phyloP scores from a whole-genome alignment of 2,329 filamentous ascomycete genomes.

The Epichloe sp. region DNA sequence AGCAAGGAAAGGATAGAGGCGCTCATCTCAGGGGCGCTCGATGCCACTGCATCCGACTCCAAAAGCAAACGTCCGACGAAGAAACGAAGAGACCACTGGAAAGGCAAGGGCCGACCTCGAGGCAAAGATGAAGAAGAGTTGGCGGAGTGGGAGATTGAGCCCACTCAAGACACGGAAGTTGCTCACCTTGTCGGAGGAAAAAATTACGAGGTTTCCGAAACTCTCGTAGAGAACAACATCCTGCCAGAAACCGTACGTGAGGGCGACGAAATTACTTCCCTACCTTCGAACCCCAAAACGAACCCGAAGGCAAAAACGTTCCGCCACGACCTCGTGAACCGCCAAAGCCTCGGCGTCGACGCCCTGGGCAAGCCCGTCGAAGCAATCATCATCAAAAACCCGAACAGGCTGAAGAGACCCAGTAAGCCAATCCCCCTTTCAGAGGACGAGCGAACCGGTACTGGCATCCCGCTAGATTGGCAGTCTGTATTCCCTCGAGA shows the following conservation, averaged over 20 bases:
- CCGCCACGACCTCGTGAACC: constrained; percentile 15
- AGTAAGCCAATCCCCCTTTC: constrained; percentile 9
- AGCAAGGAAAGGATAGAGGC: constrained; percentile 14
- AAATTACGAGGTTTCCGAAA: background rate
- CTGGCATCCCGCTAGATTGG: constrained; percentile 16
- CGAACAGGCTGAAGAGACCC: constrained; percentile 16
- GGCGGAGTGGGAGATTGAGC: constrained; percentile 6
- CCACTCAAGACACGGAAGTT: background rate
- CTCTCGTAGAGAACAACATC: background rate
- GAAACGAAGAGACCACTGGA: background rate
- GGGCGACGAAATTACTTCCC: background rate
- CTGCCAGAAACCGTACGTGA: background rate
- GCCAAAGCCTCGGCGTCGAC: constrained; percentile 17
- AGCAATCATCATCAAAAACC: constrained; percentile 34
- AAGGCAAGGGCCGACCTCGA: constrained; percentile 2
- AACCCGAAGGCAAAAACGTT: constrained; percentile 4
- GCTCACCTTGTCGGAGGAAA: background rate
- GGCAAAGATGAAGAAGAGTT: constrained; percentile 2
- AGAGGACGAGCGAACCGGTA: constrained; percentile 8
- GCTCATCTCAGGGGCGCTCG: constrained; percentile 10
- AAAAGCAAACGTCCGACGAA: background rate
- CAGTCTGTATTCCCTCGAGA: constrained; percentile 16
- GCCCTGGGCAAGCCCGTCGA: constrained; percentile 25
- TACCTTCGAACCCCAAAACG: background rate
- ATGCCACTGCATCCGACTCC: background rate